phyloP scores from a whole-genome alignment of 31 red algal species.

The Asparagopsis taxiformis region DNA sequence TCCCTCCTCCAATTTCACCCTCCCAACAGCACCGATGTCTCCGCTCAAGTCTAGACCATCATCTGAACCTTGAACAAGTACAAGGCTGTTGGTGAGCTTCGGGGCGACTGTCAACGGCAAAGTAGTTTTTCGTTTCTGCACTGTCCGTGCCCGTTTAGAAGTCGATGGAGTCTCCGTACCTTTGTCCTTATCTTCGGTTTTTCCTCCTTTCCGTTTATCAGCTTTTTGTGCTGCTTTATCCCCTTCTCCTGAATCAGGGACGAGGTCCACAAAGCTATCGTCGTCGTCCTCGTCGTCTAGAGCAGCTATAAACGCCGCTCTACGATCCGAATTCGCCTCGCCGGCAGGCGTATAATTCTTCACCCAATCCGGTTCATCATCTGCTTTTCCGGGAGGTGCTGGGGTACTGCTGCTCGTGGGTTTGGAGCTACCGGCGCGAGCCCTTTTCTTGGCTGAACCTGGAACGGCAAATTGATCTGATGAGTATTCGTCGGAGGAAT shows the following conservation, averaged over 20 bases:
- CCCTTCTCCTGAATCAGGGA: slow-evolving; percentile 3
- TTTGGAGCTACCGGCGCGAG: too few relatives aligned
- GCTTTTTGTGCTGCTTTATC: neutral
- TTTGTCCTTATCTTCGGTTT: neutral
- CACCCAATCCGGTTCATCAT: slow-evolving; percentile 48
- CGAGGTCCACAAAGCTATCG: slow-evolving; percentile 52
- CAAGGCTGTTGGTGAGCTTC: slow-evolving; percentile 50
- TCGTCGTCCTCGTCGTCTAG: slow-evolving; percentile 49
- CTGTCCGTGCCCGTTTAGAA: neutral
- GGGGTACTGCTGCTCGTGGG: too few relatives aligned
- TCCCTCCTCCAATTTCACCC: slow-evolving; percentile 51
- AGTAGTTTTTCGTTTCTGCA: slow-evolving; percentile 24
- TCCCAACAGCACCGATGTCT: slow-evolving; percentile 69
- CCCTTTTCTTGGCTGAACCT: too few relatives aligned
- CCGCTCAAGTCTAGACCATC: slow-evolving; percentile 61
- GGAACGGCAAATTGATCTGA: too few relatives aligned
- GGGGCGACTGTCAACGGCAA: slow-evolving; percentile 26
- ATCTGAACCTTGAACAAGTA: slow-evolving; percentile 49
- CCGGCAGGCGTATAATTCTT: slow-evolving; percentile 10
- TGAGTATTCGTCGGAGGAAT: too few relatives aligned
- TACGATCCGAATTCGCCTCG: slow-evolving; percentile 5
- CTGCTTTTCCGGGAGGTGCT: too few relatives aligned
- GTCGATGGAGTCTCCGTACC: neutral
- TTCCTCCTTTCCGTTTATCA: neutral
- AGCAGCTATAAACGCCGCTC: neutral